Evolutionary conservation across 345 rosid species (phyloP), one percentile per base, ranked within the genome.

Genomic region (Eucalyptus regnans): DNA sequence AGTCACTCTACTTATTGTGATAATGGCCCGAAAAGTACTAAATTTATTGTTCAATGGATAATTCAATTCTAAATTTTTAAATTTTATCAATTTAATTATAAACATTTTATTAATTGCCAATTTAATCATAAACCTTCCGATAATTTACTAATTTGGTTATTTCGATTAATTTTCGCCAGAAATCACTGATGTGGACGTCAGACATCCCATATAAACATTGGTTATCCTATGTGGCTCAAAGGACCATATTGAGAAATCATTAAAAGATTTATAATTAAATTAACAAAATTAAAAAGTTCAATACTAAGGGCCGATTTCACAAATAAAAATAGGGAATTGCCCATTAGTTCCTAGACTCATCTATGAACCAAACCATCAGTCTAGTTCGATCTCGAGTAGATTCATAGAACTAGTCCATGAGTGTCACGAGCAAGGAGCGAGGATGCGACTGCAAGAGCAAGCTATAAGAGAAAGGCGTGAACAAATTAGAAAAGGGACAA

Each of bases 121-220:
- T 56, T 56, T 22, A 23, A 2, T 56, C 3, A 23, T 56, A 9
- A 0, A 56, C 1, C 0, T 56, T 22, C 1, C 0, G 0, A 4
- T 0, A 8, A 56, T 56, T 23, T 23, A 5, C 0, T 56, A 9
- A 23, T 56, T 56, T 23, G 5, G 0, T 56, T 3, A 56, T 56
- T 56, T 23, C 6, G 0, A 56, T 0, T 0, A 22, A 20, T 52
- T 52, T 18, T 52, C 0, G 0, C 56, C 0, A 7, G 0, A 51
- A 51, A 51, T 17, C 4, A 1, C 0, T 52, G 0, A 18, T 0
- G 0, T 7, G 1, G 2, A 52, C 2, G 3, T 52, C 7, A 52
- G 7, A 52, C 56, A 52, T 52, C 1, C 2, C 4, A 0, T 0
- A 2, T 52, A 2, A 0, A 7, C 0, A 0, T 56, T 0, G 6